Evolutionary conservation across 495 filamentous ascomycete genomes (phyloP).

Genomic region (Lineolata rhizophorae): DNA sequence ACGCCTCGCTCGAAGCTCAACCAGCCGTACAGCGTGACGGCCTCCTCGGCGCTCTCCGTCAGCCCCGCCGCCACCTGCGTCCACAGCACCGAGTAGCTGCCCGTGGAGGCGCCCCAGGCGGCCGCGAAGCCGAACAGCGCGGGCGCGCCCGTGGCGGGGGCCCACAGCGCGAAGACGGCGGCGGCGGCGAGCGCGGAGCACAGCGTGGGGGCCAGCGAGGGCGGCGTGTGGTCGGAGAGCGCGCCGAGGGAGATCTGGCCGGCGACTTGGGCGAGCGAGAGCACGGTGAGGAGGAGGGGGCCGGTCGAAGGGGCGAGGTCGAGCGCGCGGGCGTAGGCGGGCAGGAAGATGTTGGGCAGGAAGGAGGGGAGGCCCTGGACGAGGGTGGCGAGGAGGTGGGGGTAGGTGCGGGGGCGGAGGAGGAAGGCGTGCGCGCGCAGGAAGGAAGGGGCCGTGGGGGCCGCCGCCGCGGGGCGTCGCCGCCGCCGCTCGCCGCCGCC

Average conservation of each 20-base stretch:
- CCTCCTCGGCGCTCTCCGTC: not conserved
- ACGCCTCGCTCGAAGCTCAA: slow-evolving; percentile 10
- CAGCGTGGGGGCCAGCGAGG: slow-evolving; percentile 3
- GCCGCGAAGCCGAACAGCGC: slow-evolving; percentile 5
- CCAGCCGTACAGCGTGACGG: slow-evolving; percentile 5
- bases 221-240: slow-evolving; percentile 9
- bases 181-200: slow-evolving; percentile 6
- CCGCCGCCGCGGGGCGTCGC: no score
- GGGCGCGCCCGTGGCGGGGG: slow-evolving; percentile 4
- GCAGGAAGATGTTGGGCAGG: slow-evolving; percentile 11
- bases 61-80: slow-evolving; percentile 4
- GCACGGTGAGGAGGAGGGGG: slow-evolving; percentile 6
- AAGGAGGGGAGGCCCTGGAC: slow-evolving; percentile 11
- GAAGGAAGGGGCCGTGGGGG: no score
- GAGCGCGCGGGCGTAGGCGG: slow-evolving; percentile 8
- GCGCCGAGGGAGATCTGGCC: slow-evolving; percentile 10
- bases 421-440: slow-evolving; percentile 2
- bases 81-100: slow-evolving; percentile 9
- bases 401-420: slow-evolving; percentile 1
- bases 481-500: no score
- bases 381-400: slow-evolving; percentile 6
- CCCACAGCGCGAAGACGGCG: slow-evolving; percentile 8
- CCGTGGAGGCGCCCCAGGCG: slow-evolving; percentile 8
- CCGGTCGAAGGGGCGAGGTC: slow-evolving; percentile 3
- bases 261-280: slow-evolving; percentile 7